Evolutionary conservation across 164 flowering plant genomes (phyloP).

Genomic region (Vitis rupestris): DNA sequence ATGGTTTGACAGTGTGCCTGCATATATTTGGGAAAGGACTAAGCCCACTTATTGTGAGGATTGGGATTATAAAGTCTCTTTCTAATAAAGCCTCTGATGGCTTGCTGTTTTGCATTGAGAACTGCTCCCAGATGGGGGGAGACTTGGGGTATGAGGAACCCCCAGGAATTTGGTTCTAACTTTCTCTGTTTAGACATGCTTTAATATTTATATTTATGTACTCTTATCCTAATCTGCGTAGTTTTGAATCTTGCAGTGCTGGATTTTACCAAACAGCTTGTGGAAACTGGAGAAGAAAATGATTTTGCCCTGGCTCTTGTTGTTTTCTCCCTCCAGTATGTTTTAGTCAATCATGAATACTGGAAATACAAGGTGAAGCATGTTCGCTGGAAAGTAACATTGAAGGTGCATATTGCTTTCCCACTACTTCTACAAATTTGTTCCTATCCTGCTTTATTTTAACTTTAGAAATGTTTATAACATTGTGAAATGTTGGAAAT

Average conservation of each 20-base stretch:
- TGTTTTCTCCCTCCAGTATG: slow-evolving; percentile 76
- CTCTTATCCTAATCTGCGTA: slow-evolving; percentile 9
- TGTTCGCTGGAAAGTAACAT: slow-evolving; percentile 79
- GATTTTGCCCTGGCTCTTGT: slow-evolving; percentile 56
- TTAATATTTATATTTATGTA: neutral
- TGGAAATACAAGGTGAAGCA: slow-evolving; percentile 85
- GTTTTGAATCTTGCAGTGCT: slow-evolving; percentile 56
- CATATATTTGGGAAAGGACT: no score
- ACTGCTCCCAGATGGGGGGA: no score
- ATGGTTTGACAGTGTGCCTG: no score
- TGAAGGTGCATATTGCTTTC: slow-evolving; percentile 53
- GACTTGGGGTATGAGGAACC: no score
- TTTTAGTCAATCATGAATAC: slow-evolving; percentile 82
- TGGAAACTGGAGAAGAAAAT: slow-evolving; percentile 68
- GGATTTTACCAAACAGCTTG: slow-evolving; percentile 74
- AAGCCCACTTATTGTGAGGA: no score
- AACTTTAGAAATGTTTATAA: neutral
- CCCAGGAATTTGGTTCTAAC: neutral
- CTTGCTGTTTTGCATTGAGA: no score
- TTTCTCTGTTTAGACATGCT: neutral
- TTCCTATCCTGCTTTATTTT: neutral
- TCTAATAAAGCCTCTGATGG: no score
- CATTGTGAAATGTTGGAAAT: neutral
- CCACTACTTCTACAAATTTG: neutral
- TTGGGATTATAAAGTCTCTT: no score